Evolutionary conservation across 352 stramenopile genomes (phyloP), one percentile per base, ranked within the genome.

Genomic region (Phytophthora hybrid): DNA sequence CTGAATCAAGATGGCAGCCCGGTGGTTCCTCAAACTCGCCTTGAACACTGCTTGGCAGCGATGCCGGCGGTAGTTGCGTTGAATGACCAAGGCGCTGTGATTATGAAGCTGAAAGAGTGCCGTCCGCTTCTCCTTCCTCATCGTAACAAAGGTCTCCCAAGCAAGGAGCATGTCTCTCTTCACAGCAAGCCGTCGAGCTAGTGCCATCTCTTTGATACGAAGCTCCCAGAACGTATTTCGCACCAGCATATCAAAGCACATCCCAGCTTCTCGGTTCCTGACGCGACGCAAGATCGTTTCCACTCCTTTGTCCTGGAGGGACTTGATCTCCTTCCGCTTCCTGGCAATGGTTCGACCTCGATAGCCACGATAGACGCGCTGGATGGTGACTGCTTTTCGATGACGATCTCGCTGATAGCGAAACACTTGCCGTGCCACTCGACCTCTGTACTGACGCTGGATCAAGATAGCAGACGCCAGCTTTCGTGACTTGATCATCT

Each of bases 21-120:
- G 84, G 37, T 91, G 74, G 0, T 67, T 58, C 0, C 41, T 53
- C 1, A 93, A 41, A 6, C 59, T 71, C 14, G 67, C 61, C 21
- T 59, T 74, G 59, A 96, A 96, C 7, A 76, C 14, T 1, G 66
- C 39, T 61, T 93, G 80, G 18, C 86, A 93, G 5, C 67, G 61
- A 58, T 92, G 78, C 0, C 85, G 82, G 4, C 85, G 83, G 59
- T 81, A 93, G 31, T 89, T 81, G 16, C 88, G 80, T 63, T 97
- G 91, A 46, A 97, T 96, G 10, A 81, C 23, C 8, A 80, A 69
- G 8, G 87, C 83, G 13, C 74, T 83, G 10, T 79, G 54, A 37
- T 87, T 83, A 14, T 72, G 73, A 1, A 76, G 74, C 21, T 77
- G 72, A 1, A 80, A 13, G 0, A 78, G 66, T 34, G 71, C 79